These are phyloP conservation scores for Chaetomium cochliodes DNA, from an alignment of 495 filamentous ascomycete species.

Conservation along the genomic window DNA sequence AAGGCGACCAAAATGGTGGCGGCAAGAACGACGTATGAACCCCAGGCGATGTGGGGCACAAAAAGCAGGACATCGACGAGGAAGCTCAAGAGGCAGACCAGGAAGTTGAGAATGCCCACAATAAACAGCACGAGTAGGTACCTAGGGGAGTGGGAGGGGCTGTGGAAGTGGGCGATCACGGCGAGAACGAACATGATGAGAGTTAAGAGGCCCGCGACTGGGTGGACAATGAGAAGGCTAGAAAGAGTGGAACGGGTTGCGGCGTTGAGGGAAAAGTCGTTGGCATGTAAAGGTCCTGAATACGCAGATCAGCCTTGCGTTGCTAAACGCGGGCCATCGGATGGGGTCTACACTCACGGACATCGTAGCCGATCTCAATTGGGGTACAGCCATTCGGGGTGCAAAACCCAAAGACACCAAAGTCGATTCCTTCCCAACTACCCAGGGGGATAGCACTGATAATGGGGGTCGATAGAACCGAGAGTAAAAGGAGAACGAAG, in stretches of 20 bases:
- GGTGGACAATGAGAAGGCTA: conserved; percentile 87
- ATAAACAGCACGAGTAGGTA: conserved; percentile 84
- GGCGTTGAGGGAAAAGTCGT: conserved; percentile 70
- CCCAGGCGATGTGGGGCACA: conserved; percentile 90
- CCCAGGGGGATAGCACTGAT: conserved; percentile 81
- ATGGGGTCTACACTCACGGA: conserved; percentile 58
- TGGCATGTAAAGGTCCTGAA: conserved; percentile 32
- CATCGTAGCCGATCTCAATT: conserved; percentile 83
- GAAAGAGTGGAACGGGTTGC: conserved; percentile 80
- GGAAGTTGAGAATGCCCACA: conserved; percentile 76
- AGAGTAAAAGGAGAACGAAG: conserved; percentile 80
- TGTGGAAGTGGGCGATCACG: conserved; percentile 79
- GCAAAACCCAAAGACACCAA: conserved; percentile 95
- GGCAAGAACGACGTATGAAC: conserved; percentile 89
- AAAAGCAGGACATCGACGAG: conserved; percentile 95
- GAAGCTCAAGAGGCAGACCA: conserved; percentile 84
- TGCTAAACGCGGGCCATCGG: not conserved
- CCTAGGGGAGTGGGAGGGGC: conserved; percentile 86
- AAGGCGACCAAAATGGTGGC: conserved; percentile 84
- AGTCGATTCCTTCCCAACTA: conserved; percentile 69
- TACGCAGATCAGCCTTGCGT: not conserved
- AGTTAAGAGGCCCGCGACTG: conserved; percentile 82
- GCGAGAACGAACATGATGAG: conserved; percentile 81
- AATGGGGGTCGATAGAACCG: conserved; percentile 91
- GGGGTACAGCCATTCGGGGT: conserved; percentile 59